Percentiles rank a stretch among this genome's conserved stretches.
phyloP scores from a whole-genome alignment of 2,329 filamentous ascomycete genomes.

The Fusarium nelsonii region DNA sequence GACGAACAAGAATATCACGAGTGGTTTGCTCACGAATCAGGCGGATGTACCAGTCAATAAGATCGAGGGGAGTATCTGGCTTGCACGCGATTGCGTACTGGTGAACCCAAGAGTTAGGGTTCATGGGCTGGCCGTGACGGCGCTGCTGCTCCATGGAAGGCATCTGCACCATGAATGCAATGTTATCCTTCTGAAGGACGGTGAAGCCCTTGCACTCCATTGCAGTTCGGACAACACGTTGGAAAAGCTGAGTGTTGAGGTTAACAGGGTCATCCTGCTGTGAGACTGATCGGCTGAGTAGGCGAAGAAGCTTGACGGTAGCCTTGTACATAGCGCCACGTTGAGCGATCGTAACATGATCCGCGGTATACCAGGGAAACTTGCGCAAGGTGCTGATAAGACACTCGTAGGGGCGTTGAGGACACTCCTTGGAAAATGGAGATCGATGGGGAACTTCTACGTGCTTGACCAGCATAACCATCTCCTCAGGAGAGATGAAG shows the following conservation, averaged over 20 bases:
- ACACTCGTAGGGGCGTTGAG: slow-evolving; percentile 74
- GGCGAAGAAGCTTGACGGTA: slow-evolving; percentile 61
- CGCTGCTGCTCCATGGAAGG: slow-evolving; percentile 51
- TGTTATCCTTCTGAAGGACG: slow-evolving; percentile 70
- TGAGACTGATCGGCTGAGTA: slow-evolving; percentile 59
- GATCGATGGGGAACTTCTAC: slow-evolving; percentile 72
- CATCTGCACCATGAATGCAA: slow-evolving; percentile 60
- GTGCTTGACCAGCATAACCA: slow-evolving; percentile 73
- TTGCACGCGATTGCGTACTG: slow-evolving; percentile 66
- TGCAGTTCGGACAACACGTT: slow-evolving; percentile 64
- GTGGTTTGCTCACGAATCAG: slow-evolving; percentile 66
- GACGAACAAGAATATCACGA: slow-evolving; percentile 55
- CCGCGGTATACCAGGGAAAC: slow-evolving; percentile 71
- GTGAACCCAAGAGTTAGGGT: slow-evolving; percentile 63
- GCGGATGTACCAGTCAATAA: slow-evolving; percentile 70
- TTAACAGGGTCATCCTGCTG: slow-evolving; percentile 56
- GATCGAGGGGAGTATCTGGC: slow-evolving; percentile 61
- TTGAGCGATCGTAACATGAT: slow-evolving; percentile 69
- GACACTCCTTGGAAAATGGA: slow-evolving; percentile 70
- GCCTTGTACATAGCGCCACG: slow-evolving; percentile 66
- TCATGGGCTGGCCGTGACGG: slow-evolving; percentile 62
- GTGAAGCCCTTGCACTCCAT: slow-evolving; percentile 72
- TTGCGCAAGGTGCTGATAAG: slow-evolving; percentile 73
- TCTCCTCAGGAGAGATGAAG: slow-evolving; percentile 72
- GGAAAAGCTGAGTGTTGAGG: slow-evolving; percentile 65